phyloP scores from a whole-genome alignment of 83 land plant genomes.

The Diphasiastrum complanatum region DNA sequence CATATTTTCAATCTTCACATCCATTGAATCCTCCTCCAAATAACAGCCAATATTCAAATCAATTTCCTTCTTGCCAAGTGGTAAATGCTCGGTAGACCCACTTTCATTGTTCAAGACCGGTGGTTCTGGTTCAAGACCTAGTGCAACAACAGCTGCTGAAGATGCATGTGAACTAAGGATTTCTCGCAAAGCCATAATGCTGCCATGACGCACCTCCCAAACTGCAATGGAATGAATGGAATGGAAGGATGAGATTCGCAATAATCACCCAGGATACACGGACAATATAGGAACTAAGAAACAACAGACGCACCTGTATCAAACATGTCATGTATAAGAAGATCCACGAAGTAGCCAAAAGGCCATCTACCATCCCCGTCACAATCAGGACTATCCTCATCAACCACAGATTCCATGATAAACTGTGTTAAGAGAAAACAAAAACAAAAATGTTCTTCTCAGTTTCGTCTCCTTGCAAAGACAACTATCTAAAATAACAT shows the following conservation, averaged over 20 bases:
- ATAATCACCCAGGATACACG: neutral
- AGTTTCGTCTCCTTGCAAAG: too few relatives aligned
- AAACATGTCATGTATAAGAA: slow-evolving; percentile 90
- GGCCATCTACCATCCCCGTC: slow-evolving; percentile 81
- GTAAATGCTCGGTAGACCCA: neutral
- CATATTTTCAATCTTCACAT: slow-evolving; percentile 44
- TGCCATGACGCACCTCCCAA: slow-evolving; percentile 98
- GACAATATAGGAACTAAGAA: slow-evolving; percentile 13
- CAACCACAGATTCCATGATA: slow-evolving; percentile 39
- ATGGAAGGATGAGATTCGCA: neutral
- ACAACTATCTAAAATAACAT: too few relatives aligned
- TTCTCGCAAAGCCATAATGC: slow-evolving; percentile 95
- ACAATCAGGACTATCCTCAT: slow-evolving; percentile 56
- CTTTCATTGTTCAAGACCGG: neutral
- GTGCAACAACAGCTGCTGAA: slow-evolving; percentile 61
- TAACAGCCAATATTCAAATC: slow-evolving; percentile 53
- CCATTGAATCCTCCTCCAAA: slow-evolving; percentile 40
- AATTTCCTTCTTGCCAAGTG: slow-evolving; percentile 33
- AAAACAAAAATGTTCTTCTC: neutral
- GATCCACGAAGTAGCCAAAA: slow-evolving; percentile 73
- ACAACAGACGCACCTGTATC: slow-evolving; percentile 56
- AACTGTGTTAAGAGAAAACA: slow-evolving; percentile 40
- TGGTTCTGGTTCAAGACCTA: slow-evolving; percentile 39
- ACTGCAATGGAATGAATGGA: slow-evolving; percentile 33
- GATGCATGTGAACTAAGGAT: slow-evolving; percentile 79